Evolutionary conservation across 768 basidiomycete species (phyloP).

Genomic region (Boletus pseudo-olivaceus): DNA sequence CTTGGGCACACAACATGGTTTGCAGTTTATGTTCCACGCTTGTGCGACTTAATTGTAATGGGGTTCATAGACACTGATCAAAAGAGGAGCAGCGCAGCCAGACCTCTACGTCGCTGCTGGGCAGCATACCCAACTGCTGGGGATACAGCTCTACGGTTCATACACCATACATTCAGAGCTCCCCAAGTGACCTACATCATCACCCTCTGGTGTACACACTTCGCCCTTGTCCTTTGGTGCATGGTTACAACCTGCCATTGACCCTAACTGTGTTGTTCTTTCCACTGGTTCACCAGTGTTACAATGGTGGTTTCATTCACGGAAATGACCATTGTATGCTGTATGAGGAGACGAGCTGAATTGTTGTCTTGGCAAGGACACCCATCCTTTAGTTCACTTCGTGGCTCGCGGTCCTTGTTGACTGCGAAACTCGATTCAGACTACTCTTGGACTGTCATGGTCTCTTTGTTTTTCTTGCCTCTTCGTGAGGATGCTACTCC

Average conservation of each 20-base stretch:
- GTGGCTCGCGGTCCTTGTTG: constrained; percentile 18
- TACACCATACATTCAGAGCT: not conserved
- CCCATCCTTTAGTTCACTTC: constrained; percentile 29
- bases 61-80: not conserved
- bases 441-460: constrained; percentile 30
- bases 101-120: not conserved
- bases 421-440: constrained; percentile 34
- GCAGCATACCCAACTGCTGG: not conserved
- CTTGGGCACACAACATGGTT: constrained; percentile 9
- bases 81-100: constrained; percentile 2
- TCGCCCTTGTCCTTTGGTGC: not conserved
- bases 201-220: constrained; percentile 5
- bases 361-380: not conserved
- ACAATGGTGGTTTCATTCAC: constrained; percentile 1
- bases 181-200: not conserved
- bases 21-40: not conserved
- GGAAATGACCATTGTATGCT: not conserved
- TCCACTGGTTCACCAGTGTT: constrained; percentile 8
- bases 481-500: constrained; percentile 12
- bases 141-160: not conserved
- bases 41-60: not conserved
- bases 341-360: constrained; percentile 17
- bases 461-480: not conserved
- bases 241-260: not conserved
- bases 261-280: constrained; percentile 3